Conservation (phyloP, 2,329 filamentous ascomycete species). For the Chaetothyriales sp. region DNA sequence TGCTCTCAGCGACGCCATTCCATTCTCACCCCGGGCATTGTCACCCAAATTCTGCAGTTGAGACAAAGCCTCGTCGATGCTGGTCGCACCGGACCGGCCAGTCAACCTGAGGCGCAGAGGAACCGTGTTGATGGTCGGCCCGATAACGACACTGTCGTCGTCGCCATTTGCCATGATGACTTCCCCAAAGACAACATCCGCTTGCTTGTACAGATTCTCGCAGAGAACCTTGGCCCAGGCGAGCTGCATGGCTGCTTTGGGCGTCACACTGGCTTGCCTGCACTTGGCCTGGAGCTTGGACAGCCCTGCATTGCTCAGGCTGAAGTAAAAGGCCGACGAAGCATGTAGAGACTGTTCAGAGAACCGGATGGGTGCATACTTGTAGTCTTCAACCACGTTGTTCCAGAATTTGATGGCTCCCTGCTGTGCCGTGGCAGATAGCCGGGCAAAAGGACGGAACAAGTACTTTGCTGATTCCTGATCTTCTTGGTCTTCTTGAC, state of each 20-base stretch:
- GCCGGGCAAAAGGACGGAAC: no score
- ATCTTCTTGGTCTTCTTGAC: no score
- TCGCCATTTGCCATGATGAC: background rate
- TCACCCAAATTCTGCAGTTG: no score
- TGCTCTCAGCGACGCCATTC: no score
- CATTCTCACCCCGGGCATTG: no score
- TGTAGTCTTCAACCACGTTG: background rate
- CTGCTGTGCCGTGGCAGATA: no score
- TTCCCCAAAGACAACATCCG: background rate
- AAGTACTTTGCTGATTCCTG: no score
- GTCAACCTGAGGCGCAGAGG: no score
- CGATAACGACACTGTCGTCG: background rate
- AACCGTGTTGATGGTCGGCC: no score
- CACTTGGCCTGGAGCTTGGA: background rate
- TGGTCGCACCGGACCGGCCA: no score
- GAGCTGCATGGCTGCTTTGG: slow-evolving; percentile 61
- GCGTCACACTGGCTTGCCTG: slow-evolving; percentile 40
- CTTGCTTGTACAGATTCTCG: background rate
- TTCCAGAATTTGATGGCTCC: no score
- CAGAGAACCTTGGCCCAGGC: slow-evolving; percentile 45
- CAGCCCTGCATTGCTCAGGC: background rate
- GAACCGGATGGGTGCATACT: background rate
- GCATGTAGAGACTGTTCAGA: background rate
- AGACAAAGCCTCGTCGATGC: no score
- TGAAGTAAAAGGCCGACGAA: background rate